Conservation (phyloP, 1,284 basidiomycete genomes). For the Leccinum cinnamomeum region DNA sequence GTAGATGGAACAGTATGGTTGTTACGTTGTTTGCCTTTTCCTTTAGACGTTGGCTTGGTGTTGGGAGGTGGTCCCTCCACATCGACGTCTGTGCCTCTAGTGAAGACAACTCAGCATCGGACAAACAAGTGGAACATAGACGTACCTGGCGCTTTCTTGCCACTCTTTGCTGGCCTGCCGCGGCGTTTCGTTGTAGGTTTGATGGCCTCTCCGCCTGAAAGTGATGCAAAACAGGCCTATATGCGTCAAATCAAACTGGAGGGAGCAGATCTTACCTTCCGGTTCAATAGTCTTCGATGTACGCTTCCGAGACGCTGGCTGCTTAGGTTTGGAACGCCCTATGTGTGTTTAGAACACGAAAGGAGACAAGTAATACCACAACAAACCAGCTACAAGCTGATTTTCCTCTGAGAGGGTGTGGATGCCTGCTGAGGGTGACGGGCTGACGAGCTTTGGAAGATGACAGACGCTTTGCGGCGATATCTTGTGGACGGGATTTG, state of each 20-base stretch:
- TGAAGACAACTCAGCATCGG: no score
- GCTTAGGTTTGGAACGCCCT: slow-evolving; percentile 19
- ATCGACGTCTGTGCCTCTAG: no score
- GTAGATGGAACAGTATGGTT: background rate
- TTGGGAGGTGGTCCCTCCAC: no score
- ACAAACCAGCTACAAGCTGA: slow-evolving; percentile 19
- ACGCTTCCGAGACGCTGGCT: slow-evolving; percentile 13
- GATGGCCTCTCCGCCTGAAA: background rate
- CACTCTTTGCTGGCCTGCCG: slow-evolving; percentile 12
- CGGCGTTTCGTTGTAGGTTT: slow-evolving; percentile 21
- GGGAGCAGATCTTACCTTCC: slow-evolving; percentile 8
- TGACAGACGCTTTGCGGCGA: slow-evolving; percentile 10
- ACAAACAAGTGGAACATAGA: no score
- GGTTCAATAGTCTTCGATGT: slow-evolving; percentile 13
- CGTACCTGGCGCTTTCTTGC: slow-evolving; percentile 5
- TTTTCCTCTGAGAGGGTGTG: background rate
- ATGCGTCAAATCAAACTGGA: no score
- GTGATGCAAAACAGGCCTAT: background rate
- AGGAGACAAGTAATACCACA: background rate
- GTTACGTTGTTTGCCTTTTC: slow-evolving; percentile 1
- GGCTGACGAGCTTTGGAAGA: slow-evolving; percentile 9
- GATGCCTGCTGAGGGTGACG: slow-evolving; percentile 1
- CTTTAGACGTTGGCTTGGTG: no score
- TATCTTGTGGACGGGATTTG: slow-evolving; percentile 21
- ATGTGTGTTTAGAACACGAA: background rate